A percentile compares a stretch with the other conserved stretches of the same genome.
Evolutionary conservation across 805 yeast species (phyloP).

Genomic region (Starmerella floris): DNA sequence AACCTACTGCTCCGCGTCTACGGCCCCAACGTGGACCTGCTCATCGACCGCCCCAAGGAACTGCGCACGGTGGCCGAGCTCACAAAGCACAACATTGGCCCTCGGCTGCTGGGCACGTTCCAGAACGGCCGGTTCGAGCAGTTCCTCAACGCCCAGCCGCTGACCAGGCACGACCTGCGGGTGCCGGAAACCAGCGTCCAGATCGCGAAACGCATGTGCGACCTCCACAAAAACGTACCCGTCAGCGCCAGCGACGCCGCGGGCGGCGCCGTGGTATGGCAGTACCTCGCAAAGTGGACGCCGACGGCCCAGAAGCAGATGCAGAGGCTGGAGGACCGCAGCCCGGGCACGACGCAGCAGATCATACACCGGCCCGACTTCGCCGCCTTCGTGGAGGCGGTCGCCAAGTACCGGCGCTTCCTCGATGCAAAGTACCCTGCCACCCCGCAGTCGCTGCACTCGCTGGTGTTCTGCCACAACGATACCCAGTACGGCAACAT

Average conservation of each 20-base stretch:
- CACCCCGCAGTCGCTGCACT: conserved; percentile 19
- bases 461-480: conserved; percentile 78
- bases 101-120: conserved; percentile 76
- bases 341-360: conserved; percentile 21
- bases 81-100: conserved; percentile 71
- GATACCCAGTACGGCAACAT: conserved; percentile 95
- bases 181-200: conserved; percentile 63
- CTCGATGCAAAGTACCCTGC: conserved; percentile 36
- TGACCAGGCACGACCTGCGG: conserved; percentile 60
- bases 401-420: conserved; percentile 49
- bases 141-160: conserved; percentile 67
- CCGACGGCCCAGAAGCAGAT: conserved; percentile 34
- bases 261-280: conserved; percentile 59
- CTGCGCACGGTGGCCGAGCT: conserved; percentile 58
- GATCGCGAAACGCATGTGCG: conserved; percentile 94
- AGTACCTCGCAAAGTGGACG: conserved; percentile 59
- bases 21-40: conserved; percentile 73
- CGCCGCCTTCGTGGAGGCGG: conserved; percentile 35
- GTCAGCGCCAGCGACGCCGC: conserved; percentile 43
- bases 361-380: conserved; percentile 14
- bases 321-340: conserved; percentile 31
- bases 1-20: conserved; percentile 63
- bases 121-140: conserved; percentile 90
- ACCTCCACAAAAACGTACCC: conserved; percentile 68
- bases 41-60: conserved; percentile 78